Evolutionary conservation across 2,329 filamentous ascomycete species (phyloP).

Genomic region (Aspergillus puulaauensis): DNA sequence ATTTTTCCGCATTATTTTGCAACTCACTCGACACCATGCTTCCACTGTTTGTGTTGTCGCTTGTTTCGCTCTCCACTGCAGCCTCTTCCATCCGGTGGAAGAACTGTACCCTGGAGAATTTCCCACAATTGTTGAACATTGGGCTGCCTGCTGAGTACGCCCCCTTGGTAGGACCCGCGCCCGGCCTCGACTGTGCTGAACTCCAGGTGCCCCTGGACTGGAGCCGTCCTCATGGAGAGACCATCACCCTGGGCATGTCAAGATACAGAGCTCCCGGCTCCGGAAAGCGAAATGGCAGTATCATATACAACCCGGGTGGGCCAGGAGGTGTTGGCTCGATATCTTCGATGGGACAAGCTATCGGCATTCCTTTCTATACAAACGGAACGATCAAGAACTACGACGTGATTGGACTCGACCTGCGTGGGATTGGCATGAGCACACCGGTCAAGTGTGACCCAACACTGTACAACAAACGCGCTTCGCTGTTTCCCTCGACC

Average conservation of each 20-base stretch:
- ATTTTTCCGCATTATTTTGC: neutral
- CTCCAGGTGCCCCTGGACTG: slow-evolving; percentile 33
- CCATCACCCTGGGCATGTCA: slow-evolving; percentile 30
- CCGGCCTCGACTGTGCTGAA: slow-evolving; percentile 1
- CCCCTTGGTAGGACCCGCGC: neutral
- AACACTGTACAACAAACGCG: slow-evolving; percentile 36
- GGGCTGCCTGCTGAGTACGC: neutral
- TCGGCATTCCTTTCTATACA: neutral
- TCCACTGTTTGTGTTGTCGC: neutral
- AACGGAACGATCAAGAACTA: slow-evolving; percentile 22
- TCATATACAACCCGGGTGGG: slow-evolving; percentile 43
- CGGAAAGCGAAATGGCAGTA: slow-evolving; percentile 29
- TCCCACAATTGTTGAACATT: neutral
- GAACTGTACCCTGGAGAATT: slow-evolving; percentile 1
- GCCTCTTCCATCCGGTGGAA: neutral
- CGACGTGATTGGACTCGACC: slow-evolving; percentile 47
- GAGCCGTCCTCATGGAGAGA: slow-evolving; percentile 25
- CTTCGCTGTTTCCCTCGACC: slow-evolving; percentile 39
- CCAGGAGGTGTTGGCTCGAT: slow-evolving; percentile 12
- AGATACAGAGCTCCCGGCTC: slow-evolving; percentile 21
- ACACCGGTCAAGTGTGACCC: slow-evolving; percentile 41
- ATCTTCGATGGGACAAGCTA: neutral
- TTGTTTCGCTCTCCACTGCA: neutral
- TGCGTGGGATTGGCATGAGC: slow-evolving; percentile 45
- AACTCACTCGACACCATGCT: neutral